These are phyloP conservation scores for Rhodosporidiobolus odoratus DNA, from an alignment of 768 basidiomycete species.

Conservation along the genomic window DNA sequence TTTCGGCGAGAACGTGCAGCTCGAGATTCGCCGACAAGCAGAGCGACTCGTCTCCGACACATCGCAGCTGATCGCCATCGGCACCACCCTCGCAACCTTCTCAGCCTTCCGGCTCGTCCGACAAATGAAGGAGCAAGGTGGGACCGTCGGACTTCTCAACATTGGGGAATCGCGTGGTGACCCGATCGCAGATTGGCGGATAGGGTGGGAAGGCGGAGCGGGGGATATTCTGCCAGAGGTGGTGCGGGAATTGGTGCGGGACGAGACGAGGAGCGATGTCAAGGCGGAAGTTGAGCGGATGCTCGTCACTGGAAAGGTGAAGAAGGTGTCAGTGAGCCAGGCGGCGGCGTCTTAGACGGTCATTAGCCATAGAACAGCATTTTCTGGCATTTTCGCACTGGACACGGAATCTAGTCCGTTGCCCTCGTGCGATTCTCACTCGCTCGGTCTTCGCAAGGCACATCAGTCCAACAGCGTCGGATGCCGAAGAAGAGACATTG, in stretches of 20 bases:
- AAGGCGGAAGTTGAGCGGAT: conserved; percentile 23
- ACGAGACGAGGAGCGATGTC: background rate
- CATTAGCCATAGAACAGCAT: too few species aligned
- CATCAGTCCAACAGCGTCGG: too few species aligned
- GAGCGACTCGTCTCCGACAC: conserved; percentile 52
- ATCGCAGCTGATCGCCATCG: conserved; percentile 70
- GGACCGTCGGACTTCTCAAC: conserved; percentile 76
- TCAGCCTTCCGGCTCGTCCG: conserved; percentile 82
- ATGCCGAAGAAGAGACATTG: too few species aligned
- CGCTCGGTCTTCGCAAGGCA: too few species aligned
- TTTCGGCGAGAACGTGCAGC: conserved; percentile 33
- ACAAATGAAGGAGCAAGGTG: conserved; percentile 66
- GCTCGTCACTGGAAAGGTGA: conserved; percentile 18
- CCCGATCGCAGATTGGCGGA: conserved; percentile 58
- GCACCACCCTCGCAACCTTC: conserved; percentile 88
- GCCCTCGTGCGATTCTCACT: too few species aligned
- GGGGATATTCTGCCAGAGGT: conserved; percentile 21
- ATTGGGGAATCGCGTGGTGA: conserved; percentile 86
- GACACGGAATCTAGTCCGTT: too few species aligned
- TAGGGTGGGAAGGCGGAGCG: conserved; percentile 66
- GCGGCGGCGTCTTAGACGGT: background rate
- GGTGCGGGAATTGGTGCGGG: conserved; percentile 1
- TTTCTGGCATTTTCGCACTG: background rate
- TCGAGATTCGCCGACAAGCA: conserved; percentile 5
- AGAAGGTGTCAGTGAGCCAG: conserved; percentile 3